These are phyloP conservation scores for Amniculicola lignicola DNA, from an alignment of 495 filamentous ascomycete species.

Conservation along the genomic window DNA sequence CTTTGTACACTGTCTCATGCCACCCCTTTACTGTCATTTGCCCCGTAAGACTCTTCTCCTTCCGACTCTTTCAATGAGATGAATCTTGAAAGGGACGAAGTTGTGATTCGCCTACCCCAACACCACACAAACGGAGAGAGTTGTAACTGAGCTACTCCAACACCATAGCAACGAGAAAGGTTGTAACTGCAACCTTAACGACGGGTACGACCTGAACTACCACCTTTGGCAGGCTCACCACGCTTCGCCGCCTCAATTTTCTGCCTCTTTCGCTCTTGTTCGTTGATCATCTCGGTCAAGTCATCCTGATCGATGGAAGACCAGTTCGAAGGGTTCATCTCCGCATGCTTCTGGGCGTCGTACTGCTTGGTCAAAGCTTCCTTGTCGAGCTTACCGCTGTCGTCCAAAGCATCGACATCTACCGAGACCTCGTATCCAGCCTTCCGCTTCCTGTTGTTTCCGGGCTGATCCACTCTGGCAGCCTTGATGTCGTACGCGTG, in stretches of 20 bases:
- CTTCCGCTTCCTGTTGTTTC: conserved; percentile 75
- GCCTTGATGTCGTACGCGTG: conserved; percentile 78
- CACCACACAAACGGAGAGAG: no score
- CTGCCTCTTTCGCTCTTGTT: conserved; percentile 82
- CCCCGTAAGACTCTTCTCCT: no score
- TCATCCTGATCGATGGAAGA: conserved; percentile 73
- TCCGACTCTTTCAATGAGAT: no score
- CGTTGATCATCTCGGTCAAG: conserved; percentile 93
- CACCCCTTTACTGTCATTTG: no score
- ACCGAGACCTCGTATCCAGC: conserved; percentile 93
- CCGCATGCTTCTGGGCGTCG: conserved; percentile 70
- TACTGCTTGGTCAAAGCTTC: conserved; percentile 69
- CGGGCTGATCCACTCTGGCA: conserved; percentile 60
- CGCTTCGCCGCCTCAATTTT: conserved; percentile 79
- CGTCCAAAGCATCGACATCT: conserved; percentile 71
- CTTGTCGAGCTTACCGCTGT: conserved; percentile 66
- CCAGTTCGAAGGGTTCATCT: conserved; percentile 66
- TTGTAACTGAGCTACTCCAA: no score
- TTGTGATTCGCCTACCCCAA: no score
- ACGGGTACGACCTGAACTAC: no score
- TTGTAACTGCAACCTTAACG: no score
- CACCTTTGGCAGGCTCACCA: no score
- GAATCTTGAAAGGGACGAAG: no score
- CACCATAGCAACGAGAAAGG: no score
- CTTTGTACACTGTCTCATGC: no score